phyloP scores from a whole-genome alignment of 202 grass and related monocot genomes.

The Carex arenaria region DNA sequence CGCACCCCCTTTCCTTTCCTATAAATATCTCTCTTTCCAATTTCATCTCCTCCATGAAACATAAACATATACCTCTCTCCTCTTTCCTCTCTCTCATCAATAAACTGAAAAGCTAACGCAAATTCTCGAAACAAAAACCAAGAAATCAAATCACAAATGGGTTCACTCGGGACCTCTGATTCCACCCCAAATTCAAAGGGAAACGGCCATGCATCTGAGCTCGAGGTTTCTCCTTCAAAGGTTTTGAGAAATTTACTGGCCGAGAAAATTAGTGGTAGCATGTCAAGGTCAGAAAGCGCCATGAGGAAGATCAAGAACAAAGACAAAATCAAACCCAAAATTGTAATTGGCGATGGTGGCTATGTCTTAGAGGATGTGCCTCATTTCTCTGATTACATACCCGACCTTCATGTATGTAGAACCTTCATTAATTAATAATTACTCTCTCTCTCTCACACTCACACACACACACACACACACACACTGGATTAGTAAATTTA shows the following conservation, averaged over 20 bases:
- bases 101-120: neutral
- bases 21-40: conserved; percentile 13
- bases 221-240: neutral
- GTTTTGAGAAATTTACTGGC: neutral
- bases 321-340: conserved; percentile 42
- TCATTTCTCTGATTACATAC: conserved; percentile 63
- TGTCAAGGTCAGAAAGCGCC: conserved; percentile 14
- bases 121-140: neutral
- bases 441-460: neutral
- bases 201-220: neutral
- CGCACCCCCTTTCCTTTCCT: neutral
- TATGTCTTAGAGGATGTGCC: conserved; percentile 86
- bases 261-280: neutral
- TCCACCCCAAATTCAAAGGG: conserved; percentile 11
- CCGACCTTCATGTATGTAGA: conserved; percentile 26
- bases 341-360: conserved; percentile 35
- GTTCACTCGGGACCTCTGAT: conserved; percentile 14
- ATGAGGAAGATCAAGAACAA: neutral
- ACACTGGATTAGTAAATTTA: neutral
- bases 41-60: conserved; percentile 2
- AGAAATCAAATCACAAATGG: neutral
- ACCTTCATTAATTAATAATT: neutral
- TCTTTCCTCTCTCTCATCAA: neutral
- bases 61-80: neutral
- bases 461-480: neutral